Percentiles rank a stretch among this genome's conserved stretches.
These are phyloP conservation scores for Rusavskia elegans DNA, from an alignment of 495 filamentous ascomycete genomes.

Conservation along the genomic window DNA sequence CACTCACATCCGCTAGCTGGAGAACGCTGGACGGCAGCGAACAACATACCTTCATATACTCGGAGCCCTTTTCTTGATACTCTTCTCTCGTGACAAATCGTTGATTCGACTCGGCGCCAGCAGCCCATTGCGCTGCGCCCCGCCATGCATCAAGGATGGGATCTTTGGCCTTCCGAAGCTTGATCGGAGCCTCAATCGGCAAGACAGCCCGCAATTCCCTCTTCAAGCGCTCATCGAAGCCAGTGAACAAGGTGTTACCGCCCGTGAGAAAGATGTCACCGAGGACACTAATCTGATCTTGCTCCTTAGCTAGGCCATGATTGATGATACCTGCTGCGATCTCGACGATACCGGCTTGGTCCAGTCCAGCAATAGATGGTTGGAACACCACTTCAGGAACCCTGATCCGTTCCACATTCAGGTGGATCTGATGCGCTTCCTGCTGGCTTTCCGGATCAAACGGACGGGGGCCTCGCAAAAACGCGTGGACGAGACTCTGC, in stretches of 20 bases:
- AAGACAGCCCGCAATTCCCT: slow-evolving; percentile 56
- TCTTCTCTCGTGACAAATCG: slow-evolving; percentile 51
- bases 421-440: slow-evolving; percentile 75
- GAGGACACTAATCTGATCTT: slow-evolving; percentile 46
- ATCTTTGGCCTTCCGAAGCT: slow-evolving; percentile 53
- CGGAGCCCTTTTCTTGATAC: slow-evolving; percentile 68
- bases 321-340: slow-evolving; percentile 73
- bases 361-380: slow-evolving; percentile 84
- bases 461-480: slow-evolving; percentile 70
- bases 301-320: slow-evolving; percentile 48
- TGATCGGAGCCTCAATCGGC: slow-evolving; percentile 47
- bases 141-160: slow-evolving; percentile 78
- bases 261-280: slow-evolving; percentile 87
- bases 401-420: slow-evolving; percentile 93
- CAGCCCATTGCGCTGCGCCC: slow-evolving; percentile 71
- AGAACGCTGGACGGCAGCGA: too few relatives aligned
- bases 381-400: slow-evolving; percentile 94
- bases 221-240: slow-evolving; percentile 70
- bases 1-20: neutral
- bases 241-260: slow-evolving; percentile 73
- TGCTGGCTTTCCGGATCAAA: slow-evolving; percentile 67
- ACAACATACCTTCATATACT: slow-evolving; percentile 62
- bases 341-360: slow-evolving; percentile 86
- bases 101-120: slow-evolving; percentile 17
- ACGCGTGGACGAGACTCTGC: slow-evolving; percentile 75